Evolutionary conservation across 805 yeast genomes (phyloP), one percentile per base, ranked within the genome.

Genomic region (Pichia membranifaciens): DNA sequence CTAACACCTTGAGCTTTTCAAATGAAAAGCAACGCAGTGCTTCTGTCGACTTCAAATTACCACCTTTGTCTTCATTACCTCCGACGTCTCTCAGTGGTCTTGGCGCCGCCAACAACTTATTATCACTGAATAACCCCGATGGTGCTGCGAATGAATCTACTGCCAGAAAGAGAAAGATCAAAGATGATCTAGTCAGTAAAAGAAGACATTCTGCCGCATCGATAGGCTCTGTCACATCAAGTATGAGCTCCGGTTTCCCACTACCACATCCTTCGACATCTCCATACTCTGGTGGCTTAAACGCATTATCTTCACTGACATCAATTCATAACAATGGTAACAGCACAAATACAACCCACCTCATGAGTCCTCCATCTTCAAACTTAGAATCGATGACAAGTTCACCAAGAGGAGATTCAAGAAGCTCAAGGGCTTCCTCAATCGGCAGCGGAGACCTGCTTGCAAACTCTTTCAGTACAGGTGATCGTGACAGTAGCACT

Each of bases 151-250:
- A 50, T 28, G 44, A 56, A 9, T 52, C 60, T 3, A 51, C 58
- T 0, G 31, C 58, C 23, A 41, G 67, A 35, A 61, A 61, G 48
- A 50, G 66, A 34, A 62, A 58, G 38, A 39, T 57, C 8, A 39
- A 52, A 32, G 63, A 60, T 22, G 66, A 61, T n/a, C 48, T 55
- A 2, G 17, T 36, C 13, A 39, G 52, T 4, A 44, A 48, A 10
- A 57, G 68, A 38, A 58, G 68, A 47, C 67, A 63, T 44, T 64
- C 68, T 9, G 66, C 64, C 10, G 67, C 68, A 13, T 58, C 65
- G 6, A 55, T 61, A 23, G 46, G 43, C 16, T 44, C 54, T 12
- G 25, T 10, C 8, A 36, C 29, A 36, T 37, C 47, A 17, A 44
- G 18, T 56, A 52, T 28, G 52, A 16, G 17, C 23, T 25, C 29